These are phyloP conservation scores for Lophiotrema nucula DNA, from an alignment of 495 filamentous ascomycete genomes.

Conservation along the genomic window DNA sequence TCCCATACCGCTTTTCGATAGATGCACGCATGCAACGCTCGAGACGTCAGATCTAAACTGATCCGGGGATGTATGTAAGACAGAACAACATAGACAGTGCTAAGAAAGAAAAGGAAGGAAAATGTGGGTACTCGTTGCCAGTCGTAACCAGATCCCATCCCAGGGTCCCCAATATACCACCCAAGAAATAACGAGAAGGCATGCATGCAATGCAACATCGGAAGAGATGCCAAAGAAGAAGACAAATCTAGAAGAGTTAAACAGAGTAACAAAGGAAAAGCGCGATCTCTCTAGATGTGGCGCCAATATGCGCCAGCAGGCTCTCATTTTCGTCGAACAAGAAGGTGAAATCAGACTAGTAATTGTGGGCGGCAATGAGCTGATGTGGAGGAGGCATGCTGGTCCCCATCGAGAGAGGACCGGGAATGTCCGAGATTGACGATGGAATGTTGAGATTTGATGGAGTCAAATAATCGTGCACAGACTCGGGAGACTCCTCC, in stretches of 20 bases:
- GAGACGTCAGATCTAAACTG: too few species aligned
- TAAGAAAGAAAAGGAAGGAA: not conserved
- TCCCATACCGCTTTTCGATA: too few species aligned
- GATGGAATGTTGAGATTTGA: slow-evolving; percentile 14
- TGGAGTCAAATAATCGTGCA: slow-evolving; percentile 48
- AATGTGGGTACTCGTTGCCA: slow-evolving; percentile 17
- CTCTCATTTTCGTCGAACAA: not conserved
- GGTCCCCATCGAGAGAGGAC: slow-evolving; percentile 30
- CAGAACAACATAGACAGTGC: too few species aligned
- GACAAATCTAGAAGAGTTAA: slow-evolving; percentile 19
- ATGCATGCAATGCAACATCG: slow-evolving; percentile 28
- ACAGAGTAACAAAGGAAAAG: slow-evolving; percentile 13
- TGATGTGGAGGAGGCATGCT: slow-evolving; percentile 35
- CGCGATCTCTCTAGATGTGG: slow-evolving; percentile 9
- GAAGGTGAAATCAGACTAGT: slow-evolving; percentile 21
- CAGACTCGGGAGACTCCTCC: slow-evolving; percentile 68
- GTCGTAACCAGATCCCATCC: slow-evolving; percentile 21
- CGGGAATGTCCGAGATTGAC: slow-evolving; percentile 29
- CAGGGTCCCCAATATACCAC: slow-evolving; percentile 1
- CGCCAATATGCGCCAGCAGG: slow-evolving; percentile 2
- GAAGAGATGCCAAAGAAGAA: slow-evolving; percentile 18
- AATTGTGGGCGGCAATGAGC: slow-evolving; percentile 38
- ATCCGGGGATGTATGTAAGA: too few species aligned
- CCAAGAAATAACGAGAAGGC: slow-evolving; percentile 5
- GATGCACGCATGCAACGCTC: too few species aligned